A percentile compares a stretch with the other conserved stretches of the same genome.
These are phyloP conservation scores for Neocallimastix lanati DNA, from an alignment of 192 early-diverging fungal genomes.

Conservation along the genomic window DNA sequence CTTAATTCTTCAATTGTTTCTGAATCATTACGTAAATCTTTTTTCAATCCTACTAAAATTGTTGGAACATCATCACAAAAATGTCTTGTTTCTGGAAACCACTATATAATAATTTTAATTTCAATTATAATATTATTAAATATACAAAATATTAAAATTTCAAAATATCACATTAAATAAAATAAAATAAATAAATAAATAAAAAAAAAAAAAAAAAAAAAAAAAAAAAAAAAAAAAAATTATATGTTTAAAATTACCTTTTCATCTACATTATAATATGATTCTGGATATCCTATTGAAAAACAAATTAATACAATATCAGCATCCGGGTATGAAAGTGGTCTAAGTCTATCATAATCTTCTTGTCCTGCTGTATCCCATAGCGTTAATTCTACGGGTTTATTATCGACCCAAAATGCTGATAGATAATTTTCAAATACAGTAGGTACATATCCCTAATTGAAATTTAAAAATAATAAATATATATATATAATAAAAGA, in stretches of 20 bases:
- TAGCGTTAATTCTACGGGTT: not conserved
- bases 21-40: not conserved
- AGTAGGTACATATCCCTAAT: not conserved
- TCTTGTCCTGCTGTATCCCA: conserved; percentile 8
- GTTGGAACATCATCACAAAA: not conserved
- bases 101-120: not conserved
- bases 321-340: conserved; percentile 3
- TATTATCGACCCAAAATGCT: not conserved
- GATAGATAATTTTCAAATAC: conserved; percentile 1
- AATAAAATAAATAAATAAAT: too few species aligned
- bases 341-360: conserved; percentile 6
- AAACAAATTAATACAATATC: not conserved
- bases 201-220: too few species aligned
- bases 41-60: not conserved
- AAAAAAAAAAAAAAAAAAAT: too few species aligned
- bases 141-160: too few species aligned
- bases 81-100: not conserved
- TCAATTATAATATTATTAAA: too few species aligned
- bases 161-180: too few species aligned
- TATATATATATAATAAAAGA: too few species aligned
- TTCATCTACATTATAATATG: not conserved
- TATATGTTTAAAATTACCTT: not conserved
- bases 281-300: not conserved
- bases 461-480: too few species aligned
- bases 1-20: not conserved